Evolutionary conservation across 2,329 filamentous ascomycete genomes (phyloP), one percentile per base, ranked within the genome.

Genomic region (Talaromyces sp.): DNA sequence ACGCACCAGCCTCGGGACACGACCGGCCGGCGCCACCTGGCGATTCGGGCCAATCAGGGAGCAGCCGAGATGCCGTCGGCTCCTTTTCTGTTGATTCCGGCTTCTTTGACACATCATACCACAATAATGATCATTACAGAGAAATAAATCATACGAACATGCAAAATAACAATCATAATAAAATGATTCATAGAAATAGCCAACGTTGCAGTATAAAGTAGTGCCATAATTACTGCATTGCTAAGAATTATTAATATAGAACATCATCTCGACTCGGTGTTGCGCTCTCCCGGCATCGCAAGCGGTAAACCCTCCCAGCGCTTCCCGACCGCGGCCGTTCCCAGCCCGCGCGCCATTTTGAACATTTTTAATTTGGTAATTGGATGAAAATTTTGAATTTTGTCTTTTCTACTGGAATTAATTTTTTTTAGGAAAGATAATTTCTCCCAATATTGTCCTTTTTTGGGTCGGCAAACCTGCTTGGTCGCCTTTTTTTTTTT

Each of bases 241-340:
- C 11, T 21, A 48, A 21, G 21, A 48, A 21, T 21, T n/a, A n/a
- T n/a, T n/a, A n/a, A n/a, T n/a, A n/a, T n/a, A n/a, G n/a, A 48
- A 48, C 11, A 35, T 21, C 43, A 48, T 56, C 38, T 48, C 54
- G 21, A 43, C 38, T 29, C 54, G 54, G 54, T 38, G 19, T 24
- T 56, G 54, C 35, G 54, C 24, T 26, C 24, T 21, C 32, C 55
- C 55, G 27, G 41, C 55, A 57, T 46, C 29, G 31, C 55, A 57
- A 46, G 19, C 43, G 48, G 48, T 29, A 52, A 52, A 3, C 8
- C 10, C n/a, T 5, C 14, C 35, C 35, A 35, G 32, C 32, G 32
- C 3, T 35, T 38, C 14, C 48, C 48, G 48, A 26, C 48, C 48
- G 48, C 43, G n/a, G 19, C 48, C 48, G 48, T 52, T 52, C 26